These are phyloP conservation scores for Gaeumannomyces sp. DNA, from an alignment of 2,329 filamentous ascomycete species.

Conservation along the genomic window DNA sequence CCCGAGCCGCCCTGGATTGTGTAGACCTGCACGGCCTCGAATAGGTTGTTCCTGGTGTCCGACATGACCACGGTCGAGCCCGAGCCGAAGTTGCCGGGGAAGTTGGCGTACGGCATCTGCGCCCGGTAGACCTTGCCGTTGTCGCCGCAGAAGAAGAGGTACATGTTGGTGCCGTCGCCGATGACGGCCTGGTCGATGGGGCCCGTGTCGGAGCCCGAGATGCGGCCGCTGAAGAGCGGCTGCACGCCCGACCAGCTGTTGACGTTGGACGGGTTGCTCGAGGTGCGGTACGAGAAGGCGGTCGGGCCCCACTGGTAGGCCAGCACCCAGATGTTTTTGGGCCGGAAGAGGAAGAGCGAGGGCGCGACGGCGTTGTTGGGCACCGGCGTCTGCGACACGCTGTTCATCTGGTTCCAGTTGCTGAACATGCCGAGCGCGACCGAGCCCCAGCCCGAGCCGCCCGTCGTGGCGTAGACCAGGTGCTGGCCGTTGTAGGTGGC, in stretches of 20 bases:
- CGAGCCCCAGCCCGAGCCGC: slow-evolving; percentile 43
- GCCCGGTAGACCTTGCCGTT: slow-evolving; percentile 61
- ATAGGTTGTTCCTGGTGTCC: slow-evolving; percentile 50
- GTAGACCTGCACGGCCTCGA: slow-evolving; percentile 64
- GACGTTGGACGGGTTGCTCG: slow-evolving; percentile 47
- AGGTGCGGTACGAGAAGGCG: slow-evolving; percentile 55
- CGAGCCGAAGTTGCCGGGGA: slow-evolving; percentile 54
- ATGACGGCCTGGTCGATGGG: slow-evolving; percentile 60
- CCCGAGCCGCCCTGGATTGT: slow-evolving; percentile 37
- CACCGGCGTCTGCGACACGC: slow-evolving; percentile 48
- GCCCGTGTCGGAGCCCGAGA: slow-evolving; percentile 44
- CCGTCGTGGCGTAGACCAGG: slow-evolving; percentile 52
- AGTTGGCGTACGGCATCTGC: slow-evolving; percentile 55
- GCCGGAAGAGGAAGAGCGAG: slow-evolving; percentile 56
- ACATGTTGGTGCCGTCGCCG: slow-evolving; percentile 52
- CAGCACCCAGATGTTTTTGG: slow-evolving; percentile 57
- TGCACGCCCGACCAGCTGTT: slow-evolving; percentile 51
- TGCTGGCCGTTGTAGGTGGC: slow-evolving; percentile 50
- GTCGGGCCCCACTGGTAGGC: slow-evolving; percentile 59
- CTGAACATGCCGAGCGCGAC: slow-evolving; percentile 51
- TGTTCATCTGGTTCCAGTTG: slow-evolving; percentile 45
- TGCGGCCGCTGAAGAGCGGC: slow-evolving; percentile 50
- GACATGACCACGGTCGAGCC: slow-evolving; percentile 42
- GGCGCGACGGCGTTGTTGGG: slow-evolving; percentile 45
- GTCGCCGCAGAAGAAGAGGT: slow-evolving; percentile 62